Evolutionary conservation across 768 basidiomycete species (phyloP), one percentile per base, ranked within the genome.

Genomic region (Amanita rimosa): DNA sequence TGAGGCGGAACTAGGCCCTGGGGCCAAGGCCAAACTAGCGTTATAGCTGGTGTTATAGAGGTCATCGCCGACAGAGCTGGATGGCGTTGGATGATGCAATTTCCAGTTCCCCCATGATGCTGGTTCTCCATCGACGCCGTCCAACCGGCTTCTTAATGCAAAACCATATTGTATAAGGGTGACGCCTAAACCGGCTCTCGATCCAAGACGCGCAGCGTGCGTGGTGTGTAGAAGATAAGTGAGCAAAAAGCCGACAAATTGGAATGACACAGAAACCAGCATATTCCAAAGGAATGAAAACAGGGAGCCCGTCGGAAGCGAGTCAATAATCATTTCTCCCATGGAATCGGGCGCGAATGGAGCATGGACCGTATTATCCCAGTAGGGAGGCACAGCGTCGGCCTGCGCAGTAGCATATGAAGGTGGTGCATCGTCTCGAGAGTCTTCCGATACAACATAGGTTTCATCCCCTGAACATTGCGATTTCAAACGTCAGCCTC

Each of bases 361-460:
- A 6, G 94, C 83, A 61, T 97, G 89, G n/a, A 98, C 79, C 2
- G 91, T 94, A 1, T 91, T 96, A 56, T 97, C 95, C 81, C 92
- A 97, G 65, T 99, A 99, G 1, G 93, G 88, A 3, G 96, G 96
- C 6, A 92, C 93, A n/a, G 91, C 81, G 64, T 99, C 96, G 13
- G 87, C 82, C 60, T 94, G 83, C 8, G 96, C 96, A 26, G 81
- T 74, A 11, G 89, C 83, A 63, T 99, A 98, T 6, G 94, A 86
- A 1, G 96, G 96, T 4, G 94, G 92, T 0, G 83, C 81, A 50
- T 94, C 85, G 50, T 84, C 79, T 56, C 85, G 78, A 6, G 78
- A 65, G 44, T 91, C 85, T 63, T 97, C 93, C 6, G 92, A 91
- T 34, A 85, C 83, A 54, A 82, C 66, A 61, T 73, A 80, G n/a